A percentile compares a stretch with the other conserved stretches of the same genome.
Conservation (phyloP, 805 yeast species). For the Ogataea paradorogensis region DNA sequence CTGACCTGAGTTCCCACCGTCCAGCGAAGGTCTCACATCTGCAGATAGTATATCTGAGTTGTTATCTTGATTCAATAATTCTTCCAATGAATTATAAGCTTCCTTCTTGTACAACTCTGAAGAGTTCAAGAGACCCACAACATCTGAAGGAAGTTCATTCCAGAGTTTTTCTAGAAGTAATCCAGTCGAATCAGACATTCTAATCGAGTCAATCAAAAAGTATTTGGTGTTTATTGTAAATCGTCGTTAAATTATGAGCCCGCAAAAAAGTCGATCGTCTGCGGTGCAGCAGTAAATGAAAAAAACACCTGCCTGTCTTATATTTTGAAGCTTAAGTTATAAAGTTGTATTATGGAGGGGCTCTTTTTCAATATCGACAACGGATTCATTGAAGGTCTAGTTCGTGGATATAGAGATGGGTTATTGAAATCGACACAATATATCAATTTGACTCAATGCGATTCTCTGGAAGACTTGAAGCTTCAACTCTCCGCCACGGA, state of each 20-base stretch:
- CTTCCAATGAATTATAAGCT: constrained; percentile 34
- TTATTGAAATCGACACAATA: constrained; percentile 76
- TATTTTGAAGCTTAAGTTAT: neutral
- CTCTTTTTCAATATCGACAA: constrained; percentile 82
- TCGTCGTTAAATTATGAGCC: constrained; percentile 9
- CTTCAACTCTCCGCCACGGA: constrained; percentile 94
- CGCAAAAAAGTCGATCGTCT: constrained; percentile 12
- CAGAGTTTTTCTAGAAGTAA: constrained; percentile 38
- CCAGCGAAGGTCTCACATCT: constrained; percentile 25
- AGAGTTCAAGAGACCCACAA: constrained; percentile 24
- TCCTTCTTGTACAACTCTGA: constrained; percentile 34
- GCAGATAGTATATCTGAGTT: constrained; percentile 35
- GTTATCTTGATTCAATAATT: constrained; percentile 41
- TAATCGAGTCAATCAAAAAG: neutral
- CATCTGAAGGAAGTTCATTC: constrained; percentile 27
- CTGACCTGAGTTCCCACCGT: constrained; percentile 18
- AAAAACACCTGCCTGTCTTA: constrained; percentile 6
- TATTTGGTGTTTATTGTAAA: neutral
- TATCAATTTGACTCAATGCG: constrained; percentile 92
- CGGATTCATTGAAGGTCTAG: constrained; percentile 93
- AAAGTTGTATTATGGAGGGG: constrained; percentile 69
- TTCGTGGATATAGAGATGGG: constrained; percentile 90
- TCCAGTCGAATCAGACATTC: constrained; percentile 15
- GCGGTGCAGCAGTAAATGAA: constrained; percentile 4
- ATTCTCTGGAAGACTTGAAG: constrained; percentile 88